Conservation (phyloP, 805 yeast genomes). For the Zygotorulaspora danielsina region DNA sequence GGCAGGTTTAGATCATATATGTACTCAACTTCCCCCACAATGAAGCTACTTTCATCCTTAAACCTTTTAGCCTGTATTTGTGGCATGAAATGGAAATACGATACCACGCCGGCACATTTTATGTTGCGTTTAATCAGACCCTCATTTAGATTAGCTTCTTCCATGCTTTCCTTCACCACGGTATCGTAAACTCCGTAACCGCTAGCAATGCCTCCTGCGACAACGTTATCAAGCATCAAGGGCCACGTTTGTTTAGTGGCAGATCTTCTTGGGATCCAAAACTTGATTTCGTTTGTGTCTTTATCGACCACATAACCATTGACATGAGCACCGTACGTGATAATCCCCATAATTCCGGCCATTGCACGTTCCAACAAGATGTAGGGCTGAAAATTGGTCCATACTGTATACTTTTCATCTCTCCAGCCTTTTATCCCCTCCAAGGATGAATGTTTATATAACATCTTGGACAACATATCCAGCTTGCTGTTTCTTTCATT, state of each 20-base stretch:
- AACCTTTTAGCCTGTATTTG: slow-evolving; percentile 25
- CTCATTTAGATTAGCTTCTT: slow-evolving; percentile 77
- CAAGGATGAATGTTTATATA: slow-evolving; percentile 39
- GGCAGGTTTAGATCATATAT: slow-evolving; percentile 65
- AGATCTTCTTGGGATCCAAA: slow-evolving; percentile 87
- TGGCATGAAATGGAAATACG: slow-evolving; percentile 52
- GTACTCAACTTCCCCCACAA: slow-evolving; percentile 87
- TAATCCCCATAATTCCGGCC: slow-evolving; percentile 75
- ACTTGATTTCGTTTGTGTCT: slow-evolving; percentile 40
- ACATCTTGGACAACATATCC: slow-evolving; percentile 39
- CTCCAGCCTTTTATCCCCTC: slow-evolving; percentile 70
- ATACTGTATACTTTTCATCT: slow-evolving; percentile 72
- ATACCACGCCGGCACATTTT: slow-evolving; percentile 57
- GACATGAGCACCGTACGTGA: slow-evolving; percentile 86
- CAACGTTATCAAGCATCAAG: slow-evolving; percentile 84
- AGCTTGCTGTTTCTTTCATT: slow-evolving; percentile 39
- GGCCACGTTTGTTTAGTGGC: slow-evolving; percentile 82
- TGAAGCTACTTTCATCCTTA: slow-evolving; percentile 47
- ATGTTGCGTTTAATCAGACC: slow-evolving; percentile 46
- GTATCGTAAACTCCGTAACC: slow-evolving; percentile 76
- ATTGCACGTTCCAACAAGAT: slow-evolving; percentile 74
- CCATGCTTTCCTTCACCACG: slow-evolving; percentile 76
- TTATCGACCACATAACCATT: slow-evolving; percentile 67
- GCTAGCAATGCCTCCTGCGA: slow-evolving; percentile 91
- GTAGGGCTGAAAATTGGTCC: slow-evolving; percentile 53